phyloP scores from a whole-genome alignment of 1,139 yeast genomes.

The Blastobotrys illinoisensis region DNA sequence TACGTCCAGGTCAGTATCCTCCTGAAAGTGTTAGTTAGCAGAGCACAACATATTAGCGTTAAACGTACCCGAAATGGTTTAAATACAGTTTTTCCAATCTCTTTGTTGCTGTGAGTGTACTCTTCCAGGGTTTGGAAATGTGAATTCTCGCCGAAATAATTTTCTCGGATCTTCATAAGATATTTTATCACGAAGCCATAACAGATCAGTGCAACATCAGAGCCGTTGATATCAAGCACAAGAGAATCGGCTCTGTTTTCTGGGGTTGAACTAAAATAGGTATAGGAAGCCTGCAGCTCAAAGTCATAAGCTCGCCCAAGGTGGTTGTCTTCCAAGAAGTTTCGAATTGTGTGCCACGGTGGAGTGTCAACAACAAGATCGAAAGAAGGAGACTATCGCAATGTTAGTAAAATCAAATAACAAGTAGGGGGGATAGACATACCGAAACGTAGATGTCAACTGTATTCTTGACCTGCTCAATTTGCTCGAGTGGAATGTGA shows the following conservation, averaged over 20 bases:
- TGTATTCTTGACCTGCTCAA: constrained; percentile 51
- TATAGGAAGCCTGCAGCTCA: constrained; percentile 58
- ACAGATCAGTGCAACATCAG: constrained; percentile 60
- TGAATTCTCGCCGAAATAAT: constrained; percentile 82
- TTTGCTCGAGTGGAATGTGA: constrained; percentile 56
- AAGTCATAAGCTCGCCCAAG: constrained; percentile 66
- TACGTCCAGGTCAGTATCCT: constrained; percentile 73
- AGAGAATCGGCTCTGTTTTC: constrained; percentile 64
- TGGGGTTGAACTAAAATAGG: constrained; percentile 54
- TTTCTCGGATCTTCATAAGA: constrained; percentile 72
- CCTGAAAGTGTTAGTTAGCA: constrained; percentile 37
- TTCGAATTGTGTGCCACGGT: constrained; percentile 82
- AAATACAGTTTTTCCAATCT: constrained; percentile 7
- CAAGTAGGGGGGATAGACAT: constrained; percentile 3
- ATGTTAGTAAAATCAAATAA: not conserved
- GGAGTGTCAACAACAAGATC: constrained; percentile 69
- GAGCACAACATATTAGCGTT: constrained; percentile 1
- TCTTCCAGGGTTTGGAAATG: constrained; percentile 86
- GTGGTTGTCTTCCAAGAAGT: constrained; percentile 57
- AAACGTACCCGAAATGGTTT: constrained; percentile 18
- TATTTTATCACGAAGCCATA: constrained; percentile 78
- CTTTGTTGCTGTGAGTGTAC: constrained; percentile 32
- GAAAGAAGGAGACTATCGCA: constrained; percentile 48
- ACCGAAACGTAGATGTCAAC: constrained; percentile 45
- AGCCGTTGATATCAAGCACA: constrained; percentile 60